Percentiles rank a stretch among this genome's conserved stretches.
These are phyloP conservation scores for Rhizopogon vinicolor DNA, from an alignment of 768 basidiomycete genomes.

Conservation along the genomic window DNA sequence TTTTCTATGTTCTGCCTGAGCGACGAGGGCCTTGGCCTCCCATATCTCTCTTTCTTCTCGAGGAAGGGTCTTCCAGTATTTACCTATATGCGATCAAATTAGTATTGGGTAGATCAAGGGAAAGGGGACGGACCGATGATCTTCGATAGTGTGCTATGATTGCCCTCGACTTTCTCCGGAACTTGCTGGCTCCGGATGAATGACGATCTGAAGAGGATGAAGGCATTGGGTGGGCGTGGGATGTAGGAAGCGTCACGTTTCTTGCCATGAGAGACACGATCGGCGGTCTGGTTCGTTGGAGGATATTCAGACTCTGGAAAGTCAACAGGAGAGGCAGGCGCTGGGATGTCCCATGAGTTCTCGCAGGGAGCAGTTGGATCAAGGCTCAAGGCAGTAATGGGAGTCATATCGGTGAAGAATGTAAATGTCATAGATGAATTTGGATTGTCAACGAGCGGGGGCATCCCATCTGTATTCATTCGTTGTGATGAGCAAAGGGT, in stretches of 20 bases:
- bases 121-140: slow-evolving; percentile 54
- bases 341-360: slow-evolving; percentile 25
- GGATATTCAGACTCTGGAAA: slow-evolving; percentile 15
- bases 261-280: slow-evolving; percentile 50
- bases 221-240: slow-evolving; percentile 81
- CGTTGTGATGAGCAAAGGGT: background rate
- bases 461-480: slow-evolving; percentile 38
- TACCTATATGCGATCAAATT: slow-evolving; percentile 37
- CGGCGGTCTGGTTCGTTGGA: slow-evolving; percentile 23
- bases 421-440: slow-evolving; percentile 52
- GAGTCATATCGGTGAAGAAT: slow-evolving; percentile 58
- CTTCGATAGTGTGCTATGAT: slow-evolving; percentile 75
- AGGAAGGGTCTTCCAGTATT: slow-evolving; percentile 70
- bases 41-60: slow-evolving; percentile 64
- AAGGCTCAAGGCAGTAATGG: slow-evolving; percentile 41
- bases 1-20: slow-evolving; percentile 68
- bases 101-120: background rate
- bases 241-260: slow-evolving; percentile 71
- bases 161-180: slow-evolving; percentile 74
- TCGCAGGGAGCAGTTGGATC: slow-evolving; percentile 31
- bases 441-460: slow-evolving; percentile 50
- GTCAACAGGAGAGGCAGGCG: slow-evolving; percentile 14
- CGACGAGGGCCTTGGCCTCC: slow-evolving; percentile 70
- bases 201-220: slow-evolving; percentile 78
- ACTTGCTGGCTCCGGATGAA: slow-evolving; percentile 74